Percentiles rank a stretch among this genome's conserved stretches.
Conservation (phyloP, 805 yeast genomes). For the Starmera dryadoides region DNA sequence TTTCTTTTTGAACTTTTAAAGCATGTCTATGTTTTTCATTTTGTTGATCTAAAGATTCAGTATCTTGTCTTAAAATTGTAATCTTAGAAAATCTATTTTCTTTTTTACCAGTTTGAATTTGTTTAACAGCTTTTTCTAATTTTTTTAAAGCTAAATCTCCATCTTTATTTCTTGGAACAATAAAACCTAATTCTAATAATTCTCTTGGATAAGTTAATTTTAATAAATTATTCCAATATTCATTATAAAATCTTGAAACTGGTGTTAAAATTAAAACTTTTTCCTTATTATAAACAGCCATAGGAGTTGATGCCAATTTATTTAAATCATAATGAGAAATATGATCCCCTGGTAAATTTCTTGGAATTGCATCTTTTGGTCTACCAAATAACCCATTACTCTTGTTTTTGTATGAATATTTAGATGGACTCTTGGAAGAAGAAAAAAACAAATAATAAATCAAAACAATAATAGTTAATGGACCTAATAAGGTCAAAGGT, state of each 20-base stretch:
- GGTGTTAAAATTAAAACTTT: slow-evolving; percentile 86
- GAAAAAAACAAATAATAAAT: slow-evolving; percentile 36
- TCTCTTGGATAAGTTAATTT: slow-evolving; percentile 77
- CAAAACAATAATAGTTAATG: slow-evolving; percentile 33
- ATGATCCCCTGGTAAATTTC: slow-evolving; percentile 62
- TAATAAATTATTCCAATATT: slow-evolving; percentile 82
- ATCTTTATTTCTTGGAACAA: slow-evolving; percentile 72
- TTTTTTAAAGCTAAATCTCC: slow-evolving; percentile 75
- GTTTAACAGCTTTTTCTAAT: slow-evolving; percentile 71
- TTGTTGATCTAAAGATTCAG: slow-evolving; percentile 67
- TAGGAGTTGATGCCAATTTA: slow-evolving; percentile 60
- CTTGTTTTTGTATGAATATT: slow-evolving; percentile 20
- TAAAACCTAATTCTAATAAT: slow-evolving; percentile 83
- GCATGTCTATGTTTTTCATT: slow-evolving; percentile 89
- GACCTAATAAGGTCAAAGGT: slow-evolving; percentile 41
- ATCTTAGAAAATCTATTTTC: slow-evolving; percentile 71
- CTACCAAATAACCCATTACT: slow-evolving; percentile 26
- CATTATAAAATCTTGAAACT: slow-evolving; percentile 75
- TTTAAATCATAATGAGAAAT: slow-evolving; percentile 83
- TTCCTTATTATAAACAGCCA: slow-evolving; percentile 71
- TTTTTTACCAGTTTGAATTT: slow-evolving; percentile 56
- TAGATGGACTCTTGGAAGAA: slow-evolving; percentile 19
- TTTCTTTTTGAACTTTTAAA: slow-evolving; percentile 72
- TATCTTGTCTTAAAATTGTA: slow-evolving; percentile 87
- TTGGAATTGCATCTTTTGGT: slow-evolving; percentile 50